These are phyloP conservation scores for Ophiostoma ips DNA, from an alignment of 2,329 filamentous ascomycete genomes.

Conservation along the genomic window DNA sequence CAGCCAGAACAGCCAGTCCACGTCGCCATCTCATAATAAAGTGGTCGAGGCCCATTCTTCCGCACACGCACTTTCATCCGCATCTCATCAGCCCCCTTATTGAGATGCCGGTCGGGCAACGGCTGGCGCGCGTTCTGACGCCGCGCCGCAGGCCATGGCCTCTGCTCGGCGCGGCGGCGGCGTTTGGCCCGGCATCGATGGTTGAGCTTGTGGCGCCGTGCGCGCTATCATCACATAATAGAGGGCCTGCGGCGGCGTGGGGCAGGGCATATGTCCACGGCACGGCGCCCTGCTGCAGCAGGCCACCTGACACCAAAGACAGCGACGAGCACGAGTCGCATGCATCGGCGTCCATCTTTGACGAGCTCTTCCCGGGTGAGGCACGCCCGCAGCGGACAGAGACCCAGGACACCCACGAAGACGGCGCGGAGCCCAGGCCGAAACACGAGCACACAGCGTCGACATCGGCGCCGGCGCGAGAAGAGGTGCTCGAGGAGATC, in stretches of 20 bases:
- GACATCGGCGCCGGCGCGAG: neutral
- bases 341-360: conserved; percentile 9
- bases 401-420: too few species aligned
- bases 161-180: neutral
- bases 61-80: neutral
- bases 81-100: neutral
- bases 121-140: conserved; percentile 3
- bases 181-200: neutral
- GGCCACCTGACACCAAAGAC: neutral
- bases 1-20: neutral
- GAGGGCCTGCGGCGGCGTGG: neutral
- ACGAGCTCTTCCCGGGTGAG: conserved; percentile 11
- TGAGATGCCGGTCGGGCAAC: conserved; percentile 5
- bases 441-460: neutral
- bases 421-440: neutral
- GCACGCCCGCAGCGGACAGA: neutral
- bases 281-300: neutral
- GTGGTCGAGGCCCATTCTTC: neutral
- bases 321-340: neutral
- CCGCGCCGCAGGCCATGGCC: neutral
- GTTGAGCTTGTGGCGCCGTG: too few species aligned
- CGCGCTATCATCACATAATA: too few species aligned
- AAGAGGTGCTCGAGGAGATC: conserved; percentile 4
- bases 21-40: neutral
- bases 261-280: neutral